Base-by-base conservation (phyloP, 306 rosid genomes). In the Hippophae rhamnoides region DNA sequence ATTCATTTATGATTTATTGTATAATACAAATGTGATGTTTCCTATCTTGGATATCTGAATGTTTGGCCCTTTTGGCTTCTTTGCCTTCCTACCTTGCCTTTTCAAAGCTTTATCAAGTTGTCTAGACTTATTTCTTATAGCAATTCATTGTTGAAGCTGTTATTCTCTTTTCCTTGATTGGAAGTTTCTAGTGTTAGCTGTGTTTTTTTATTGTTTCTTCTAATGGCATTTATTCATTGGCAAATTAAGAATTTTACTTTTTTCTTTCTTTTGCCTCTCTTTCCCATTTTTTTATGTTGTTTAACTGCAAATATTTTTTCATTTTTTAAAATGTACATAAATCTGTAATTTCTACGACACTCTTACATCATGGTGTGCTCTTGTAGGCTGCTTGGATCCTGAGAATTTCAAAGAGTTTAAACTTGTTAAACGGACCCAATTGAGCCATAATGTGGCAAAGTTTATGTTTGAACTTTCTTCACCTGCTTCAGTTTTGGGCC, bases 391-490 rank as follows among this genome's bases (percentile, higher is more conserved):
- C 86, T 77, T 93, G 72, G 78, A 93, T 74, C 87, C 99, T 12
- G 84, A 84, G 56, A 74, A 62, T 25, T 93, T 83, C 82, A 88
- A 68, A 82, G 71, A 78, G 57, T 92, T 85, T 68, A 88, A 88
- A 75, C 95, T 88, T 64, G 83, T 79, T 56, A 84, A 84, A 79
- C 87, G 86, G 18, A n/a, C 61, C 10, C 88, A 86, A 62, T 75
- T 93, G 77, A 88, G 99, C 85, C 97, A 93, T 72, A 88, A 93
- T 80, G 99, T 88, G 58, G 97, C 99, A 9, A 88, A 86, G 76
- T 93, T 93, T 79, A 88, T 55, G 48, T 93, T 93, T 75, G 81
- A 40, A 58, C 97, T 93, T 55, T 94, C 87, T 10, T 75, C 79
- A 57, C 80, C 97, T 58, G 84, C 90, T 65, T 80, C 97, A 58